Evolutionary conservation across 768 basidiomycete genomes (phyloP), one percentile per base, ranked within the genome.

Genomic region (Auriscalpium vulgare): DNA sequence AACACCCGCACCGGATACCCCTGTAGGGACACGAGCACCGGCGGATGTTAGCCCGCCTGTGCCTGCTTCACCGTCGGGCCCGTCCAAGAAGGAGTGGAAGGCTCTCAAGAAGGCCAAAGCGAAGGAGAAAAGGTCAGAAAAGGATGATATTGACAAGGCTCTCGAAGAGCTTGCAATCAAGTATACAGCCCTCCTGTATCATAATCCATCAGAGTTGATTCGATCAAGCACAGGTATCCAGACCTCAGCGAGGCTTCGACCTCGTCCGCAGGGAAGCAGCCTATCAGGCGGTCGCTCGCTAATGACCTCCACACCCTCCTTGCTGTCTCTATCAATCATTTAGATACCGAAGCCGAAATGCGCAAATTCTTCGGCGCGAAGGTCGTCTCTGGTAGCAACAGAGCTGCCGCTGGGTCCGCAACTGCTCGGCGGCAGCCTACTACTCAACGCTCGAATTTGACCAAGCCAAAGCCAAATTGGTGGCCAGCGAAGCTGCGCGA

Each of bases 281-380:
- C 68, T 19, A 50, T 67, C 8, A 67, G 69, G 7, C 63, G 40
- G 49, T 65, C 60, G 56, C 60, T 59, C 66, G 68, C 43, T 68
- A 70, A 37, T 68, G 73, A 19, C 66, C 82, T 53, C 68, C 78
- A 10, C 19, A 68, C 78, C 48, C 80, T 97, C 1, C 76, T 95
- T 17, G 74, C 88, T 0, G 85, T 95, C n/a, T 91, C 90, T 0
- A 75, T 86, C 1, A 74, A 85, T 43, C 78, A 91, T 62, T 82
- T 99, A 14, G 93, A 98, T 59, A 77, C 85, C 10, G 93, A 95
- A 57, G 87, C 87, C 0, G 97, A 99, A 67, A 81, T 98, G 71
- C 84, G 88, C 54, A 87, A 84, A 60, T 95, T 97, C 77, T 99
- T 99, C 66, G 95, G 95, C 2, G 80, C 90, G 17, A 89, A 86